Conservation (phyloP, 2,329 filamentous ascomycete species). For the Blastomyces silverae region DNA sequence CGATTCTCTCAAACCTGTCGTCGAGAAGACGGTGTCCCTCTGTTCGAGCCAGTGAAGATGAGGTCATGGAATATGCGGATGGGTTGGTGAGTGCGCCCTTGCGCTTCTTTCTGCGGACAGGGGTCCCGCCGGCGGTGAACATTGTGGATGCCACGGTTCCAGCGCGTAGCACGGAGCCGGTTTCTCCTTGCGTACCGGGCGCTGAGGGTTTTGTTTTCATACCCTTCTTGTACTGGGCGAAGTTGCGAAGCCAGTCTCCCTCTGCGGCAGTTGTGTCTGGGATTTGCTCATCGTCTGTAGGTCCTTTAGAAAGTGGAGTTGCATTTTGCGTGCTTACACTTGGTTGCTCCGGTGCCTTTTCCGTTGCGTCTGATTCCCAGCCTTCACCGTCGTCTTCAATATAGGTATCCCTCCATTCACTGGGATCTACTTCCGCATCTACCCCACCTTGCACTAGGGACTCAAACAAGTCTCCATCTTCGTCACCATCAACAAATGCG, state of each 20-base stretch:
- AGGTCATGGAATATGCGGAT: constrained; percentile 86
- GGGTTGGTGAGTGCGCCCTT: constrained; percentile 88
- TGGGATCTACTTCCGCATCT: constrained; percentile 62
- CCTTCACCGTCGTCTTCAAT: constrained; percentile 64
- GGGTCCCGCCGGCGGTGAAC: constrained; percentile 58
- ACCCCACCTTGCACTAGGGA: constrained; percentile 61
- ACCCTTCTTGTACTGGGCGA: constrained; percentile 89
- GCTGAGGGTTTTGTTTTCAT: constrained; percentile 41
- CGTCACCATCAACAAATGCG: constrained; percentile 76
- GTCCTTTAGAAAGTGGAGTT: constrained; percentile 19
- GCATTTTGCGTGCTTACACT: constrained; percentile 16
- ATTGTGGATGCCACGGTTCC: constrained; percentile 39
- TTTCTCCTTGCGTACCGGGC: constrained; percentile 35
- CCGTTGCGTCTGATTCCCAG: constrained; percentile 92
- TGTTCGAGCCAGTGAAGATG: constrained; percentile 76
- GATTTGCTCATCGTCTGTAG: constrained; percentile 33
- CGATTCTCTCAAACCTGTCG: constrained; percentile 82
- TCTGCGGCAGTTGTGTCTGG: constrained; percentile 53
- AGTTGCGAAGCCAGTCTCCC: constrained; percentile 84
- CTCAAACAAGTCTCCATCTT: constrained; percentile 75
- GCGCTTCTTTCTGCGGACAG: constrained; percentile 73
- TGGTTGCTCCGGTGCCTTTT: constrained; percentile 56
- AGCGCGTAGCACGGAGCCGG: constrained; percentile 33
- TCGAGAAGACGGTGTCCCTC: constrained; percentile 82
- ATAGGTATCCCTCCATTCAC: constrained; percentile 65